Evolutionary conservation across 305 asterid genomes (phyloP).

Genomic region (Ajuga reptans): DNA sequence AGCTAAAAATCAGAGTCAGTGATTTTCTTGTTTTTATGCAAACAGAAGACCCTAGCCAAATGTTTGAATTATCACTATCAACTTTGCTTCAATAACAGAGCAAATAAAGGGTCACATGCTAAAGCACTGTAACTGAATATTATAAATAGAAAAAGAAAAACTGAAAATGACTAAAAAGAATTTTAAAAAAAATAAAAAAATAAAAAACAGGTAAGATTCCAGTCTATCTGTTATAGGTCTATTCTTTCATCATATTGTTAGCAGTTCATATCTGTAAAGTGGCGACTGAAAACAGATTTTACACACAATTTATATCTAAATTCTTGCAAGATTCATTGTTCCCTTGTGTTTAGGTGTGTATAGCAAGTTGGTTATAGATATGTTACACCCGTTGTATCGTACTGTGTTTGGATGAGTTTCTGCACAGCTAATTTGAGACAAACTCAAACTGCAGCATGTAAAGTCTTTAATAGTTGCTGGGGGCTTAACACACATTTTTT

Average conservation of each 20-base stretch:
- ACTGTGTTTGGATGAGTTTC: no score
- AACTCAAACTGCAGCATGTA: no score
- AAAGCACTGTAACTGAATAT: conserved; percentile 30
- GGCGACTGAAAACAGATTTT: not conserved
- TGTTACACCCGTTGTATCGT: no score
- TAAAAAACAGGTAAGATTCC: conserved; percentile 23
- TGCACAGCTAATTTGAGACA: no score
- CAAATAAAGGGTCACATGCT: conserved; percentile 32
- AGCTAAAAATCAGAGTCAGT: conserved; percentile 26
- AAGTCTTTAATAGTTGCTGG: no score
- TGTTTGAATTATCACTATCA: conserved; percentile 31
- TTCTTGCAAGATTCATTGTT: not conserved
- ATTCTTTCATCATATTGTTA: conserved; percentile 12
- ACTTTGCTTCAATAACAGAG: conserved; percentile 22
- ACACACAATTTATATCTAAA: not conserved
- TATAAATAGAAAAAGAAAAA: not conserved
- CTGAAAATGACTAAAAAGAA: conserved; percentile 10
- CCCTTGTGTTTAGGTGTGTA: no score
- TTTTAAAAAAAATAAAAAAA: not conserved
- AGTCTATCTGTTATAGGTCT: conserved; percentile 10
- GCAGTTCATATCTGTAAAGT: conserved; percentile 5
- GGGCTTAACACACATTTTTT: no score
- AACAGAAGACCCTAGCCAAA: conserved; percentile 22
- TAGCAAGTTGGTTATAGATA: no score
- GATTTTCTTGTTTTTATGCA: conserved; percentile 17